Evolutionary conservation across 495 filamentous ascomycete genomes (phyloP), one percentile per base, ranked within the genome.

Genomic region (Cudoniella acicularis): DNA sequence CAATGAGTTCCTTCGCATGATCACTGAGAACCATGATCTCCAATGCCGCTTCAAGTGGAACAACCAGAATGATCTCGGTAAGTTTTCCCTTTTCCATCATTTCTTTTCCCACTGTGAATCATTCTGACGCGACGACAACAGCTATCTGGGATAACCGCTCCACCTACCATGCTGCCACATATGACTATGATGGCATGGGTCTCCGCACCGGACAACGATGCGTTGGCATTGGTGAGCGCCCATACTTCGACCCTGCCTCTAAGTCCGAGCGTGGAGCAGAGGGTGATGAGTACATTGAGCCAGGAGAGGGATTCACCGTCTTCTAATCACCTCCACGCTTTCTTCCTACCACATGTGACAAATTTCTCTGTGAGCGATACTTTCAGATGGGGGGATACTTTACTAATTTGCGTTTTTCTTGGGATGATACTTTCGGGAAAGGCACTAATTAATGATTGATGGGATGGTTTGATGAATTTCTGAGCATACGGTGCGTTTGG

Each of bases 111-210:
- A 9, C 23, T 40, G 11, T 41, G 11, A 1, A 10, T 23, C 3
- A 26, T 26, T 22, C 17, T 57, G 23, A 45, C 36, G 8, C 13
- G 27, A 1, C n/a, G n/a, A 21, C 24, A 10, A 25, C 47, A 57
- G 87, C 88, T 1, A 90, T 92, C 62, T 92, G 88, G 88, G 88
- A 91, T 66, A 91, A 91, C 60, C 73, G 88, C 9, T 81, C 78
- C 25, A 79, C 81, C 2, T 90, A 82, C 66, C 88, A 91, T 61
- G 77, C 80, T 3, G 86, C 87, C 0, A 91, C 87, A 1, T 83
- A 76, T 25, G 89, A 91, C 63, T 60, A 49, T 42, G 49, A 54
- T n/a, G 79, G 72, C 0, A 65, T 83, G 36, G 87, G 83, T 2
- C 73, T 79, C 61, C 68, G 87, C 36, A 75, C 75, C 17, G 87